Evolutionary conservation across 805 yeast genomes (phyloP), one percentile per base, ranked within the genome.

Genomic region (Saccharomycopsis amapae): DNA sequence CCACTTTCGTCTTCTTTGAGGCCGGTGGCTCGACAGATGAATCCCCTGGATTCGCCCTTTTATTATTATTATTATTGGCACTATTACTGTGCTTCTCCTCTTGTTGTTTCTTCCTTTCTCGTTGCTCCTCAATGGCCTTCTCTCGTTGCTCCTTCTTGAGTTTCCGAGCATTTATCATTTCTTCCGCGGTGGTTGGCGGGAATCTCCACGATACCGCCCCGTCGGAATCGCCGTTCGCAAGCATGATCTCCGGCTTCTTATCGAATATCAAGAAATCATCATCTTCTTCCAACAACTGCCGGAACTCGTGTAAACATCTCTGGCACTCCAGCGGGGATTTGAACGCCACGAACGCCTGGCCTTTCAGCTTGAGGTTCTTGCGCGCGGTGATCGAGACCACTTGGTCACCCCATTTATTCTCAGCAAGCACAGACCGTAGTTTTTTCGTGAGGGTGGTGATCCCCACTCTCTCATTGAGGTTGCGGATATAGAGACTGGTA

Each of bases 331-430:
- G 65, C 1, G 56, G 55, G 17, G 60, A 56, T 3, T 63, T 68
- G 43, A 79, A 76, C 0, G 85, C 75, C 4, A 86, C 69, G 59
- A 85, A 86, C 1, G 95, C 95, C 60, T 86, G 95, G 2, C 96
- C 96, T 46, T 81, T 72, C 73, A 81, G 69, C 51, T 68, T 72
- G n/a, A 85, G 55, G 53, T 77, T 80, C 49, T 72, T 73, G 47
- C 76, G 78, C 1, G 85, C 76, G 2, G 73, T 65, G 10, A 85
- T 62, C 25, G 71, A 73, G 13, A 69, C 13, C 3, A 45, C 31
- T 3, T 66, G 65, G 0, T 17, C 13, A 6, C 81, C 80, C 56
- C 47, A 48, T 10, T 32, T 20, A 10, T 73, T 15, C 66, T 58
- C 3, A 55, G 7, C 55, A 47, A 80, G 80, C 1, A 70, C 49